Percentiles rank a stretch among this genome's conserved stretches.
These are phyloP conservation scores for Botrytis porri DNA, from an alignment of 2,329 filamentous ascomycete species.

Conservation along the genomic window DNA sequence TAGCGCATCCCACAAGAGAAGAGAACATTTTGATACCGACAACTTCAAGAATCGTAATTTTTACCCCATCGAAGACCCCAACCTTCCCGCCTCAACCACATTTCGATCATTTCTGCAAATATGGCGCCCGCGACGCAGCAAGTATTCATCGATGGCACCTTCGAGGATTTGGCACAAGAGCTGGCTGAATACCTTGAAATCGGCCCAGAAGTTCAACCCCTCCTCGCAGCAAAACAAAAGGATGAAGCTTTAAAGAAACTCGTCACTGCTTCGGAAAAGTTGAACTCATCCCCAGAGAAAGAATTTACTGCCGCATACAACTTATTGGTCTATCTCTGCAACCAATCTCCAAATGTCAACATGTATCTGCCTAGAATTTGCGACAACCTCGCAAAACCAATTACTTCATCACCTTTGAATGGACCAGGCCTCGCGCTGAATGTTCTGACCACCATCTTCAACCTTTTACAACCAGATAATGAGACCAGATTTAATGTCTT, in stretches of 20 bases:
- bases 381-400: slow-evolving; percentile 81
- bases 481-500: slow-evolving; percentile 88
- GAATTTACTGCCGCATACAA: slow-evolving; percentile 97
- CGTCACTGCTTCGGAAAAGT: slow-evolving; percentile 70
- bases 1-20: slow-evolving; percentile 21
- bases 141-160: slow-evolving; percentile 84
- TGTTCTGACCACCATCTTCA: slow-evolving; percentile 93
- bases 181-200: slow-evolving; percentile 91
- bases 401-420: slow-evolving; percentile 81
- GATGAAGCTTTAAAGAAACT: slow-evolving; percentile 88
- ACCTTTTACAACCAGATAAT: slow-evolving; percentile 75
- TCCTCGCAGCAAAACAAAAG: slow-evolving; percentile 69
- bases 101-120: slow-evolving; percentile 20
- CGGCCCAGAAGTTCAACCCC: slow-evolving; percentile 64
- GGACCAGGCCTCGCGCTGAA: slow-evolving; percentile 83
- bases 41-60: slow-evolving; percentile 22
- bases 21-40: slow-evolving; percentile 20
- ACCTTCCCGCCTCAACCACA: slow-evolving; percentile 16
- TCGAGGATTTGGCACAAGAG: slow-evolving; percentile 89
- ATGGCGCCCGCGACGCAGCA: slow-evolving; percentile 40
- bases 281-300: slow-evolving; percentile 90
- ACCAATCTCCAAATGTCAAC: slow-evolving; percentile 80
- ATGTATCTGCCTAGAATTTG: slow-evolving; percentile 87
- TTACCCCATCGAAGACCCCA: slow-evolving; percentile 17
- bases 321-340: slow-evolving; percentile 88